Percentiles rank a stretch among this genome's conserved stretches.
These are phyloP conservation scores for Microcyclospora pomicola DNA, from an alignment of 2,329 filamentous ascomycete genomes.

Conservation along the genomic window DNA sequence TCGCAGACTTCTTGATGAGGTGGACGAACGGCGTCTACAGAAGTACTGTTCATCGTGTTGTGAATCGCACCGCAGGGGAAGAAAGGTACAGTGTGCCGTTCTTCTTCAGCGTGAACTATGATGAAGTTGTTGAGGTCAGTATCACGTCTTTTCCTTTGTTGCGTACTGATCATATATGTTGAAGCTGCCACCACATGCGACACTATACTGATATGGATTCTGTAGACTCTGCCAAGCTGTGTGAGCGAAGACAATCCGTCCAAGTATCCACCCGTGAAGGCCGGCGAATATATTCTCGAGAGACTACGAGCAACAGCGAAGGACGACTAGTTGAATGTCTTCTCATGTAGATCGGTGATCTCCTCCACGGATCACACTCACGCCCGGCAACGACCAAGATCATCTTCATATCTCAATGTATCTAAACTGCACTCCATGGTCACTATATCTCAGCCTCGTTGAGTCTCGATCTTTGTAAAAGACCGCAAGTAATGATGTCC, in stretches of 20 bases:
- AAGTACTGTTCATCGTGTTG: conserved; percentile 32
- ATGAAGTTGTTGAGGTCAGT: conserved; percentile 23
- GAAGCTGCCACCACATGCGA: background rate
- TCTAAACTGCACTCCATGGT: too few species aligned
- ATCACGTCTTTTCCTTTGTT: background rate
- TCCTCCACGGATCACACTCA: too few species aligned
- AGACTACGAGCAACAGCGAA: conserved; percentile 9
- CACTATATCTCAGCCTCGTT: too few species aligned
- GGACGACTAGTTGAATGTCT: background rate
- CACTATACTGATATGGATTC: background rate
- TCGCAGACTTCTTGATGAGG: conserved; percentile 37
- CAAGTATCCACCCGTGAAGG: conserved; percentile 24
- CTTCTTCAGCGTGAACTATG: conserved; percentile 33
- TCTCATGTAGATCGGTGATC: too few species aligned
- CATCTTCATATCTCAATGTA: too few species aligned
- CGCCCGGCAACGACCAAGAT: too few species aligned
- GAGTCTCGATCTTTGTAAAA: too few species aligned
- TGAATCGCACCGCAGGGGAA: conserved; percentile 25
- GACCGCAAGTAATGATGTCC: too few species aligned
- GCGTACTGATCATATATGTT: background rate
- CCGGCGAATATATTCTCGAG: conserved; percentile 28
- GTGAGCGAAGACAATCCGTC: conserved; percentile 20
- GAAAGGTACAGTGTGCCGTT: conserved; percentile 34
- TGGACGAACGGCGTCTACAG: conserved; percentile 34
- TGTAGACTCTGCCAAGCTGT: conserved; percentile 24